Percentiles rank a stretch among this genome's conserved stretches.
Evolutionary conservation across 2,329 filamentous ascomycete species (phyloP).

Genomic region (Thyridium curvatum): DNA sequence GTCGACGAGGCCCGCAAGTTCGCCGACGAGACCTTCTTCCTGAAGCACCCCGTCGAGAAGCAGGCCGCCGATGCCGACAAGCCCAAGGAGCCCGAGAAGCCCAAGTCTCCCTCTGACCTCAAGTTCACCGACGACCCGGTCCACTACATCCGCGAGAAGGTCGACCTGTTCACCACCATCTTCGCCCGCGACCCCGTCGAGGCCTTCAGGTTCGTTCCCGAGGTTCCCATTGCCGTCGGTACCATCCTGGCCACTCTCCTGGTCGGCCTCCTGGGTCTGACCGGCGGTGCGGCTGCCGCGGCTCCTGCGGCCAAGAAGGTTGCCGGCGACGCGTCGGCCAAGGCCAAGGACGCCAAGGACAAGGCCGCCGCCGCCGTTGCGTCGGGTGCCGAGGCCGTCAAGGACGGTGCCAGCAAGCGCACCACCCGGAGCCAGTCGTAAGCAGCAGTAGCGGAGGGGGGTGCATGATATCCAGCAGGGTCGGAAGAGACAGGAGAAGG

Average conservation of each 20-base stretch:
- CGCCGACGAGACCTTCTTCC: slow-evolving; percentile 79
- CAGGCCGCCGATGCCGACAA: slow-evolving; percentile 70
- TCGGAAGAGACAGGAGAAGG: too few species aligned
- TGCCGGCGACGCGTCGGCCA: slow-evolving; percentile 57
- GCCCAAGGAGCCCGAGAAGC: slow-evolving; percentile 62
- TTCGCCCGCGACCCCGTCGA: slow-evolving; percentile 74
- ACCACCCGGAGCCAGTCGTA: slow-evolving; percentile 42
- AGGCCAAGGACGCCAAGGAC: slow-evolving; percentile 70
- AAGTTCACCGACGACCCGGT: slow-evolving; percentile 90
- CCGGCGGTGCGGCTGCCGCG: slow-evolving; percentile 53
- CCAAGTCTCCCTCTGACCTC: slow-evolving; percentile 68
- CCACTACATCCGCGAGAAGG: slow-evolving; percentile 82
- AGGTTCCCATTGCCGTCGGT: slow-evolving; percentile 76
- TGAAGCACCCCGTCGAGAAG: slow-evolving; percentile 82
- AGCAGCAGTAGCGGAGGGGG: slow-evolving; percentile 29
- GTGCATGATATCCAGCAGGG: too few species aligned
- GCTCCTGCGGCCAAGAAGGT: slow-evolving; percentile 70
- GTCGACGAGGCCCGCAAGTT: slow-evolving; percentile 86
- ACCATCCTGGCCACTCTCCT: slow-evolving; percentile 65
- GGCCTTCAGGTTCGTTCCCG: slow-evolving; percentile 84
- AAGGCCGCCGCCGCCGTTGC: slow-evolving; percentile 58
- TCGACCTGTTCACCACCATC: slow-evolving; percentile 83
- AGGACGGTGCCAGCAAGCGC: slow-evolving; percentile 64
- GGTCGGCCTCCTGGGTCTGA: slow-evolving; percentile 55
- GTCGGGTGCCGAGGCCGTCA: slow-evolving; percentile 64